Evolutionary conservation across 345 rosid genomes (phyloP).

Genomic region (Eucalyptus lansdowneana): DNA sequence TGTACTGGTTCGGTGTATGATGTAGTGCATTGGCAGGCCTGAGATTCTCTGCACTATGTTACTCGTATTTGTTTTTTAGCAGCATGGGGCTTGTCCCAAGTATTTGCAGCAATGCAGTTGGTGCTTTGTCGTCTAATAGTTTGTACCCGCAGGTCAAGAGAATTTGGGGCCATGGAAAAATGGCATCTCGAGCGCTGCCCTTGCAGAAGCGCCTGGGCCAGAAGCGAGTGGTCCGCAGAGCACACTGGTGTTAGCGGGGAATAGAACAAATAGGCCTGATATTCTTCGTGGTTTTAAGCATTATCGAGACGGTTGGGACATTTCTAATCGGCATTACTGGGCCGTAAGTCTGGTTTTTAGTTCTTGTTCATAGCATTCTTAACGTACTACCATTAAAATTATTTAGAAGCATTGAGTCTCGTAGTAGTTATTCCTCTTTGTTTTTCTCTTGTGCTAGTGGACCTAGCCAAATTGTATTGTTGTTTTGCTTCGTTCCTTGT

Average conservation of each 20-base stretch:
- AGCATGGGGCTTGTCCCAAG: neutral
- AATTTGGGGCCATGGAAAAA: slow-evolving; percentile 49
- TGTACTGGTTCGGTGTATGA: neutral
- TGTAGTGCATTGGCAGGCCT: neutral
- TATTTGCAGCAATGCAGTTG: neutral
- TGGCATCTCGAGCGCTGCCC: slow-evolving; percentile 21
- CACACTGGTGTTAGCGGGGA: slow-evolving; percentile 54
- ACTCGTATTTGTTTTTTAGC: neutral
- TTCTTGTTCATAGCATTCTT: neutral
- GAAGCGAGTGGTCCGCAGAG: slow-evolving; percentile 11
- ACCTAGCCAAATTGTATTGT: neutral
- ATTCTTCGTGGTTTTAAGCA: slow-evolving; percentile 54
- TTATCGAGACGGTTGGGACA: slow-evolving; percentile 79
- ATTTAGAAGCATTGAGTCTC: neutral
- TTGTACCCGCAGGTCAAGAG: slow-evolving; percentile 22
- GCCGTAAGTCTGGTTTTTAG: slow-evolving; percentile 38
- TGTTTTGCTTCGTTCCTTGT: neutral
- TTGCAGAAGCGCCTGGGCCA: slow-evolving; percentile 50
- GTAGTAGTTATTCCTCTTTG: neutral
- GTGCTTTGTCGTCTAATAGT: neutral
- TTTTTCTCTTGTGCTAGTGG: neutral
- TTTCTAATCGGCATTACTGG: slow-evolving; percentile 87
- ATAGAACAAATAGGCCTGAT: slow-evolving; percentile 83
- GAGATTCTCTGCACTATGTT: neutral
- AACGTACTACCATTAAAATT: neutral